Base-by-base conservation (phyloP, 192 early-diverging fungal genomes). In the Umbelopsis isabellina region DNA sequence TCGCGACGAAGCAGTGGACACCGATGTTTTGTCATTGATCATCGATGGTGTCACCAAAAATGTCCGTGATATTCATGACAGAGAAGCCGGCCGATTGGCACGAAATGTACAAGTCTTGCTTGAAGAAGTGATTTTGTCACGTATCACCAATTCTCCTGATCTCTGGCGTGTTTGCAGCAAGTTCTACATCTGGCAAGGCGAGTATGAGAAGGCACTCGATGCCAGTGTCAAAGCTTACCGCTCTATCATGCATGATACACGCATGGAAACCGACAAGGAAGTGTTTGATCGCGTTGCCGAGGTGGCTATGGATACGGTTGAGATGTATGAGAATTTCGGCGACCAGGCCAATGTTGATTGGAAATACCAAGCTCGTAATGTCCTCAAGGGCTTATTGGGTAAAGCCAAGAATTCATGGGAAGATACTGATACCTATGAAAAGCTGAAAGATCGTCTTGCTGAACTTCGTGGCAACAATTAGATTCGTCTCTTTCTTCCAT, bases 211-310 rank as follows among this genome's bases (percentile, higher is more conserved):
- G 67, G 89, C 91, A 49, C 80, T 98, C 11, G 98, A 98, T 49
- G 89, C 85, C 79, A 81, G 89, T 37, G 70, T 90, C 68, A 96
- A 96, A 79, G 89, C 94, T 1, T 97, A 98, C 74, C 88, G 97
- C 49, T 84, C 88, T 41, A 69, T 92, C 8, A 84, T 93, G 72
- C 88, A 94, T 72, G 83, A 91, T 70, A 90, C 94, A n/a, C 81
- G 84, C 58, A 73, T 97, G 10, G 84, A 85, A 71, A 88, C 89
- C n/a, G 90, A 91, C 0, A 78, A 83, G 23, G 73, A 76, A 9
- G 82, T 90, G 18, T 98, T 98, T 75, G 83, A 88, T 23, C 81
- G 89, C 18, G 91, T 88, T 0, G 94, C 86, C 3, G 81, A 88
- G 15, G 86, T 84, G 0, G 90, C 91, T 0, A 65, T 95, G 68